These are phyloP conservation scores for Populus simonii DNA, from an alignment of 345 rosid genomes.

Conservation along the genomic window DNA sequence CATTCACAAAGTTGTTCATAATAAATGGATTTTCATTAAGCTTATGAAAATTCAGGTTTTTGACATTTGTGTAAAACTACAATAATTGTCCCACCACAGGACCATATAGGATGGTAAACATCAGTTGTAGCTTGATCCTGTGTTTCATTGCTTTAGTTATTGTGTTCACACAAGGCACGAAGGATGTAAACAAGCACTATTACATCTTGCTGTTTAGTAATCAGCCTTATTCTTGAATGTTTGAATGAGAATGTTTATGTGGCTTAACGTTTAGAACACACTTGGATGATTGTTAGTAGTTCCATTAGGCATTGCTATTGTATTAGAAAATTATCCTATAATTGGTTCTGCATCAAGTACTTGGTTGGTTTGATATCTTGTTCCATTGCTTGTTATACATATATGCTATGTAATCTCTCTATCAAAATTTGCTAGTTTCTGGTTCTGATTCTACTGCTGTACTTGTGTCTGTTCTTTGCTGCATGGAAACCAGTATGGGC, in stretches of 20 bases:
- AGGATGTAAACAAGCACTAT: background rate
- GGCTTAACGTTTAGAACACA: background rate
- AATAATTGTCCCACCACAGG: background rate
- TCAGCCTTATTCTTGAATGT: background rate
- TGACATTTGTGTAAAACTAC: background rate
- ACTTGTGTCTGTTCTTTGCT: background rate
- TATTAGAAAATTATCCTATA: too few species aligned
- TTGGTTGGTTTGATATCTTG: background rate
- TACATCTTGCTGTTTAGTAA: background rate
- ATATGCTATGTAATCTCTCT: background rate
- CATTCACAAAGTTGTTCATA: background rate
- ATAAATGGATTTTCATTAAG: background rate
- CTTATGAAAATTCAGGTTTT: background rate
- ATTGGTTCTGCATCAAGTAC: background rate
- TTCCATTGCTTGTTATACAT: background rate
- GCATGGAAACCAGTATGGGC: conserved; percentile 66
- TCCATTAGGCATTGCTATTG: background rate
- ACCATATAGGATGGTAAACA: background rate
- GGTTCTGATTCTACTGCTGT: background rate
- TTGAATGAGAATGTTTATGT: background rate
- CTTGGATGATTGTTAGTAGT: background rate
- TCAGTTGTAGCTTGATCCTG: background rate
- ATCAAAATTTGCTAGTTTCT: background rate
- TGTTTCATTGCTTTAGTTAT: background rate
- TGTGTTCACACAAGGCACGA: background rate